These are phyloP conservation scores for Daedaleopsis nitida DNA, from an alignment of 768 basidiomycete genomes.

Conservation along the genomic window DNA sequence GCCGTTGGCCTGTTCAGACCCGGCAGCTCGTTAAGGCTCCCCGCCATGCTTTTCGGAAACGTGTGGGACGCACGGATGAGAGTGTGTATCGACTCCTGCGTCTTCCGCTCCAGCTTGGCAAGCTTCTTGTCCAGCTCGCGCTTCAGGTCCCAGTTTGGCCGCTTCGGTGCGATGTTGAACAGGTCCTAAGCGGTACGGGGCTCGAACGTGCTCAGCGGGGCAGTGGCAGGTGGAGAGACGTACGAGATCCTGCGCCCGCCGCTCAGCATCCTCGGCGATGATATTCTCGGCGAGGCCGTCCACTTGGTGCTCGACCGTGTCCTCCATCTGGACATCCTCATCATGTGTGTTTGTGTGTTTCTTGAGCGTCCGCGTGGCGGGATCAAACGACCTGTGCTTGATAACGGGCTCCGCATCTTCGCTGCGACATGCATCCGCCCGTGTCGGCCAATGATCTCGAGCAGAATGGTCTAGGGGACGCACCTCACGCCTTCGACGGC, in stretches of 20 bases:
- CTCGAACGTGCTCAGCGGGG: background rate
- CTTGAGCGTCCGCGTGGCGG: slow-evolving; percentile 76
- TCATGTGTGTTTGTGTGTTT: slow-evolving; percentile 59
- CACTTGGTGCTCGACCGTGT: slow-evolving; percentile 88
- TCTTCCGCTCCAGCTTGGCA: slow-evolving; percentile 85
- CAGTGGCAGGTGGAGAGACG: slow-evolving; percentile 26
- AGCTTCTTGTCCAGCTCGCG: slow-evolving; percentile 91
- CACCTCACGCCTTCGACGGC: slow-evolving; percentile 43
- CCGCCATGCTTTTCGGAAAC: background rate
- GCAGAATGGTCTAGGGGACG: slow-evolving; percentile 28
- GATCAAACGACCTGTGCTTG: slow-evolving; percentile 86
- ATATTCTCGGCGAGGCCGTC: slow-evolving; percentile 84
- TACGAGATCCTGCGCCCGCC: slow-evolving; percentile 86
- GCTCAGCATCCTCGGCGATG: slow-evolving; percentile 83
- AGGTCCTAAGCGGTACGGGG: slow-evolving; percentile 61
- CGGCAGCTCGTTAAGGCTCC: background rate
- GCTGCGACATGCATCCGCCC: slow-evolving; percentile 2
- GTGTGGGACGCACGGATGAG: slow-evolving; percentile 74
- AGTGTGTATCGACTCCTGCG: slow-evolving; percentile 89
- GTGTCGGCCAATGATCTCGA: too few relatives aligned
- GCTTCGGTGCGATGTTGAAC: slow-evolving; percentile 96
- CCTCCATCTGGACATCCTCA: slow-evolving; percentile 61
- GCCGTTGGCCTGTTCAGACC: slow-evolving; percentile 63
- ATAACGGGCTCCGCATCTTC: slow-evolving; percentile 48
- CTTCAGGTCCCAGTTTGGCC: slow-evolving; percentile 95